phyloP scores from a whole-genome alignment of 106 monocot species.

The Phalaenopsis equestris region DNA sequence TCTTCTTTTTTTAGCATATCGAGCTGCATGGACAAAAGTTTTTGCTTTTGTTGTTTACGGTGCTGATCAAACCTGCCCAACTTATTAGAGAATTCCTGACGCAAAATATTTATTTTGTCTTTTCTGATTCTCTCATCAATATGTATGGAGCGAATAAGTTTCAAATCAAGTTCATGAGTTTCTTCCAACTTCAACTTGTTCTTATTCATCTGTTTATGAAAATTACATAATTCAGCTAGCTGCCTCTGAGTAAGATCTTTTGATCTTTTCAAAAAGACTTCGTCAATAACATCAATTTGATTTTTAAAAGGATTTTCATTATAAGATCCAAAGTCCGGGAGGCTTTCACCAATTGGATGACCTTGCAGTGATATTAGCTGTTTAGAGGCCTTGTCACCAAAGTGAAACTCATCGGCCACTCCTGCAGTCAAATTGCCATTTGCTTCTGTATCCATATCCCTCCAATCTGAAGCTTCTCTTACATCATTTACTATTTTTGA shows the following conservation, averaged over 20 bases:
- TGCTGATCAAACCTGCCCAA: conserved; percentile 31
- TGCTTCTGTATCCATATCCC: conserved; percentile 7
- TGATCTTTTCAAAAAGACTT: conserved; percentile 26
- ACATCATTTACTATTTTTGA: conserved; percentile 1
- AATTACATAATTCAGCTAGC: conserved; percentile 24
- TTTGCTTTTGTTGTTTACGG: conserved; percentile 22
- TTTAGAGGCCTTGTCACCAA: neutral
- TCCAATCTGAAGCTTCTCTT: neutral
- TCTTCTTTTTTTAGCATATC: conserved; percentile 23
- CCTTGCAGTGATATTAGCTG: conserved; percentile 5
- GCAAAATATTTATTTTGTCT: conserved; percentile 19
- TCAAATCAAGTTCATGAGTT: conserved; percentile 17
- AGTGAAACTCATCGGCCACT: conserved; percentile 12
- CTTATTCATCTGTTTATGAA: conserved; percentile 20
- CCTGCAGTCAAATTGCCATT: conserved; percentile 10
- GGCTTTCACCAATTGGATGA: conserved; percentile 1
- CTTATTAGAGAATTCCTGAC: conserved; percentile 31
- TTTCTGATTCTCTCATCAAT: conserved; percentile 15
- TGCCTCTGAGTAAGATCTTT: conserved; percentile 31
- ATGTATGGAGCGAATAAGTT: conserved; percentile 13
- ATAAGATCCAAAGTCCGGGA: conserved; percentile 9
- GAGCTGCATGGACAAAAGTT: conserved; percentile 26
- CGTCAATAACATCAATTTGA: conserved; percentile 25
- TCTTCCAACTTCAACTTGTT: conserved; percentile 21
- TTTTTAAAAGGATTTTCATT: conserved; percentile 27